Evolutionary conservation across 1,284 basidiomycete species (phyloP), one percentile per base, ranked within the genome.

Genomic region (Leccinum pseudoinsigne): DNA sequence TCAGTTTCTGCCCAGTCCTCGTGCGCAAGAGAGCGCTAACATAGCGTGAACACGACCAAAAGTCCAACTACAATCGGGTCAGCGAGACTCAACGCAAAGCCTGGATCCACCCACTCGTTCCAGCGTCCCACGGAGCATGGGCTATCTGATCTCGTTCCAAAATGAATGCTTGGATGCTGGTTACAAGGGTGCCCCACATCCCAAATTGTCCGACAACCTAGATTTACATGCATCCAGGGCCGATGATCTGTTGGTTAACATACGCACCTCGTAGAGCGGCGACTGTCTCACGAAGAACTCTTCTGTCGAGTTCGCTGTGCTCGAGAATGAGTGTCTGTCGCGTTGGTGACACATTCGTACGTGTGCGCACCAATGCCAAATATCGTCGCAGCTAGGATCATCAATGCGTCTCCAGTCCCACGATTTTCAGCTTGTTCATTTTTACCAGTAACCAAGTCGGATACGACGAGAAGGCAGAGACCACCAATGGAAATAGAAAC

Each of bases 131-230:
- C 2, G 82, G 84, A 2, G 84, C 86, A 23, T 77, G 74, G 59
- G 76, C 81, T 82, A 91, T 87, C 18, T 67, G 77, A 9, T 84
- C 74, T 72, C 91, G 89, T 74, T 95, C 93, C 57, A 93, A 77
- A 0, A 82, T 82, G 16, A 89, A 85, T 1, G 88, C 87, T 74
- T 94, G 90, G 50, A 87, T 82, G 7, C 87, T 88, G 70, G 87
- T 90, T 75, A 94, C 89, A 67, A 94, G 74, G 64, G 85, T 84
- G 12, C 87, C 92, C 82, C 85, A 94, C 84, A 94, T 86, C 3
- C 92, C 93, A 12, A 95, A 78, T 74, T 92, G 90, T 5, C 92
- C 92, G 10, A 94, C 85, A 57, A 94, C 90, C 83, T 83, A 34
- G 47, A 12, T 5, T 31, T 28, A 40, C 28, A 57, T 64, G 7